phyloP scores from a whole-genome alignment of 1,284 basidiomycete genomes.

The Grifola frondosa region DNA sequence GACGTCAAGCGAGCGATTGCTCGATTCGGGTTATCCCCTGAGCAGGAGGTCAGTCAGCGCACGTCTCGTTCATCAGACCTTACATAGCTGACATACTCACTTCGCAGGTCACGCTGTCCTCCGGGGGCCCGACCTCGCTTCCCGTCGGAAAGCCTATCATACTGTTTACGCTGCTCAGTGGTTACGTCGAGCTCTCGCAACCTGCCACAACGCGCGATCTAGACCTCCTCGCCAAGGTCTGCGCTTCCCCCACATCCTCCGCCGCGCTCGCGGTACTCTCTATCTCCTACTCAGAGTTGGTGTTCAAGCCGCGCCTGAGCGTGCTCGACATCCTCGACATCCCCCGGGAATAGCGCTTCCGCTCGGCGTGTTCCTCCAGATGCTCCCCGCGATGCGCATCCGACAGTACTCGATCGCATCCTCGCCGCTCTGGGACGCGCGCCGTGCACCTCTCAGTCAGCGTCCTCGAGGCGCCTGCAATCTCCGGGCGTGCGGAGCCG shows the following conservation, averaged over 20 bases:
- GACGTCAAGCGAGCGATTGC: slow-evolving; percentile 42
- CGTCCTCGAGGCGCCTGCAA: slow-evolving; percentile 36
- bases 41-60: slow-evolving; percentile 34
- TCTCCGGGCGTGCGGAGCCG: slow-evolving; percentile 29
- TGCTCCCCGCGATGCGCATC: slow-evolving; percentile 45
- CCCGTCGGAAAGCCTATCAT: slow-evolving; percentile 37
- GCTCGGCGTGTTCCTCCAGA: slow-evolving; percentile 36
- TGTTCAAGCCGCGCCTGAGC: slow-evolving; percentile 37
- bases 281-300: slow-evolving; percentile 31
- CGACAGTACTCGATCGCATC: slow-evolving; percentile 51
- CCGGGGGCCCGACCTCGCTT: slow-evolving; percentile 38
- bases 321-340: slow-evolving; percentile 42
- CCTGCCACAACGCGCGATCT: slow-evolving; percentile 38
- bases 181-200: slow-evolving; percentile 46
- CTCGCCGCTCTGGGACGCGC: slow-evolving; percentile 43
- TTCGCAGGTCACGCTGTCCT: slow-evolving; percentile 31
- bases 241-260: slow-evolving; percentile 7
- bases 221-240: slow-evolving; percentile 5
- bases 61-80: not conserved
- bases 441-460: slow-evolving; percentile 43
- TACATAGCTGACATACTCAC: slow-evolving; percentile 38
- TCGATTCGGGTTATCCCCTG: slow-evolving; percentile 39
- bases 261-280: slow-evolving; percentile 26
- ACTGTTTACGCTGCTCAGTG: slow-evolving; percentile 35
- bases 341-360: slow-evolving; percentile 37